phyloP scores from a whole-genome alignment of 2,329 filamentous ascomycete genomes.

The Colletotrichum neosansevieriae region DNA sequence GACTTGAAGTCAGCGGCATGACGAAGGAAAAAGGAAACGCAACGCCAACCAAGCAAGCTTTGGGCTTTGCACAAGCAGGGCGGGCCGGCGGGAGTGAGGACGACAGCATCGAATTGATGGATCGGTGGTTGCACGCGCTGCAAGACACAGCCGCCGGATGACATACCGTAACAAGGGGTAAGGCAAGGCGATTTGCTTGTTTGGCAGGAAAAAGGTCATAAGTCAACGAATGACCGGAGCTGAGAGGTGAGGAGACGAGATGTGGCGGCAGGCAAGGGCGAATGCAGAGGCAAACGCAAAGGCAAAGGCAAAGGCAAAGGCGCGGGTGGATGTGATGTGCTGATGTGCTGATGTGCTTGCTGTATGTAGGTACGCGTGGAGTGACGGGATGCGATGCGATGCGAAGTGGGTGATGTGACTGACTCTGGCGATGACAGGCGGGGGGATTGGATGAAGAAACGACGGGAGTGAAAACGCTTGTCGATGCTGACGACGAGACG shows the following conservation, averaged over 20 bases:
- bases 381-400: constrained; percentile 32
- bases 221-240: constrained; percentile 12
- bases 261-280: constrained; percentile 1
- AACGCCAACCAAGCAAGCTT: constrained; percentile 2
- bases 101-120: constrained; percentile 2
- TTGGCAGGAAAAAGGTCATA: constrained; percentile 4
- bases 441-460: constrained; percentile 14
- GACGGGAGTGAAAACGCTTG: constrained; percentile 11
- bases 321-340: not conserved
- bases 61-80: constrained; percentile 12
- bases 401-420: constrained; percentile 28
- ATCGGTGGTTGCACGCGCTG: constrained; percentile 14
- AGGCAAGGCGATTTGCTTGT: constrained; percentile 2
- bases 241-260: constrained; percentile 15
- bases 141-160: constrained; percentile 33
- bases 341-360: constrained; percentile 3
- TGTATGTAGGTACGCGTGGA: constrained; percentile 25
- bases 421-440: constrained; percentile 9
- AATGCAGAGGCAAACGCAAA: not conserved
- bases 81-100: not conserved
- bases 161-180: constrained; percentile 22
- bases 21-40: not conserved
- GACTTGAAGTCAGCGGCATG: constrained; percentile 13
- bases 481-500: constrained; percentile 18
- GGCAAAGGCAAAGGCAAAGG: not conserved